Base-by-base conservation (phyloP, 176 grass and related monocot genomes). In the Bromus sterilis region DNA sequence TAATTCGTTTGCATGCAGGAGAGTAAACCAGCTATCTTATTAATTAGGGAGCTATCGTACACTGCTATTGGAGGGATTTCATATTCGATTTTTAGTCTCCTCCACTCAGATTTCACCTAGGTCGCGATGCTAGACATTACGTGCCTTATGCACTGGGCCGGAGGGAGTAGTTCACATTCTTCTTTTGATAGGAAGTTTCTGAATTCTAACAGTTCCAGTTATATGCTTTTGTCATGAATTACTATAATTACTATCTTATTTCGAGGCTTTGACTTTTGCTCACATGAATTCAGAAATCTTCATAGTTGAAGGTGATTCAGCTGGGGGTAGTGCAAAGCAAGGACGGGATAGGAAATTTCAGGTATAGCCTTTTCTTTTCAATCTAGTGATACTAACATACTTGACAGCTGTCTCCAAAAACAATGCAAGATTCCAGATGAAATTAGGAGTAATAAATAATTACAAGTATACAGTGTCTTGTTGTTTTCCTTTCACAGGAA, bases 231-330 rank as follows among this genome's bases (percentile, higher is more conserved):
- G 40, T 72, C 73, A 26, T 42, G 20, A 79, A 59, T 34, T 59
- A 51, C 30, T 25, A 21, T 21, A 53, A 71, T 61, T 44, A 25
- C 75, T 57, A 35, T 41, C 32, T 75, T 67, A 75, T 65, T 39
- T 72, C 35, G 57, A 40, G 21, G 28, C 24, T 75, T 76, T 85
- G 61, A 49, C 42, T 57, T 70, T 82, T 90, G 12, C 64, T 86
- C 29, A 35, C 28, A 73, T 79, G 24, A 88, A 85, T 88, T 89
- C 86, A 99, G 96, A 99, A 77, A 99, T 99, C 85, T 99, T 99
- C 76, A 95, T 95, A 65, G 96, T 99, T 78, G 96, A 99, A 91
- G 96, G 96, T 74, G 96, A 95, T 87, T 99, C 96, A 31, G 96
- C 96, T 35, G 96, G 96, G 18, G 96, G 96, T 70, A 99, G 96